Percentiles rank a stretch among this genome's conserved stretches.
These are phyloP conservation scores for Aureobasidium leucospermi DNA, from an alignment of 2,329 filamentous ascomycete genomes.

Conservation along the genomic window DNA sequence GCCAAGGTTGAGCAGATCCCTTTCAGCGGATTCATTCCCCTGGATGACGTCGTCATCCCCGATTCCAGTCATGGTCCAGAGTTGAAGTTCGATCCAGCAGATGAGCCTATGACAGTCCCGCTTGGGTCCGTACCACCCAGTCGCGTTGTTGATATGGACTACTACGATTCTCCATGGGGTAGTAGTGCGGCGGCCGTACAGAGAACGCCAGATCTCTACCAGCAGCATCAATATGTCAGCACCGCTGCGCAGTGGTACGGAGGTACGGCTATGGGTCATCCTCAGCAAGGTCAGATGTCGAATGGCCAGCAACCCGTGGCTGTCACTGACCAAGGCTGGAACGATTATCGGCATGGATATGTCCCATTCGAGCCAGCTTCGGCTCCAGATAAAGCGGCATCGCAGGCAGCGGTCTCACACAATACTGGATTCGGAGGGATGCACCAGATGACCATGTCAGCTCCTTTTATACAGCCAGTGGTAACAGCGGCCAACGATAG, in stretches of 20 bases:
- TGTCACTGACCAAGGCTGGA: background rate
- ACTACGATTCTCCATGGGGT: background rate
- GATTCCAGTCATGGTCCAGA: background rate
- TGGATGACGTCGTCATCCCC: background rate
- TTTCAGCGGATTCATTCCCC: background rate
- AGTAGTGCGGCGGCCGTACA: background rate
- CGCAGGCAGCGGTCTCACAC: background rate
- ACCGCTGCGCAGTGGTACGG: background rate
- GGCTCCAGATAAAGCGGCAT: background rate
- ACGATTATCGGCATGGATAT: background rate
- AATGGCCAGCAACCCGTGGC: background rate
- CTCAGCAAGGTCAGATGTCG: background rate
- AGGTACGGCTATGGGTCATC: background rate
- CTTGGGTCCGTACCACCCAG: background rate
- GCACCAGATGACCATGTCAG: conserved; percentile 3
- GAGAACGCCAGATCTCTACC: background rate
- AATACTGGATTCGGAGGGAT: background rate
- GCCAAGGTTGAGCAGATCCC: background rate
- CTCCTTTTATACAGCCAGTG: background rate
- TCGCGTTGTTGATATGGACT: background rate
- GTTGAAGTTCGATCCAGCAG: conserved; percentile 3
- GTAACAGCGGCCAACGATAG: background rate
- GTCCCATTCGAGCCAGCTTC: background rate
- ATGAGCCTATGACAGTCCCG: background rate
- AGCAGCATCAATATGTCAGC: background rate